These are phyloP conservation scores for Lojkania enalia DNA, from an alignment of 2,329 filamentous ascomycete genomes.

Conservation along the genomic window DNA sequence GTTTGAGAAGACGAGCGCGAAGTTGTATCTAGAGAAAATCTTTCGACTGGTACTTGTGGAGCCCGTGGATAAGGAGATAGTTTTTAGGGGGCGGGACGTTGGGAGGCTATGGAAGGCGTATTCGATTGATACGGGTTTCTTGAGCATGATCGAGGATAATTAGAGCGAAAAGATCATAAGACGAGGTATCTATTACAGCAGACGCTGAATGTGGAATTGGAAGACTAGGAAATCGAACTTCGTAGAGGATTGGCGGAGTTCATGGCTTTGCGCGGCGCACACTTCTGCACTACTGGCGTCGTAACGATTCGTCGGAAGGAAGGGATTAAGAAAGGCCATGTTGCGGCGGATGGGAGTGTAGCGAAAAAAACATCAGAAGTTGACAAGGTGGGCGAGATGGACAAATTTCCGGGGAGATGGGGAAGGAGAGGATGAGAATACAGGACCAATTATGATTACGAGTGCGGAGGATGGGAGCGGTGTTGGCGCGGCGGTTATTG, in stretches of 20 bases:
- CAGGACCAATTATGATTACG: constrained; percentile 44
- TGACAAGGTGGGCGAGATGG: constrained; percentile 47
- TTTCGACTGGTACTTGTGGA: constrained; percentile 51
- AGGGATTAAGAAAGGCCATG: constrained; percentile 35
- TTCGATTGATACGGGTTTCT: constrained; percentile 83
- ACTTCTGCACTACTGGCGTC: constrained; percentile 45
- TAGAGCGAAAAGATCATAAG: constrained; percentile 19
- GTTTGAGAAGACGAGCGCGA: constrained; percentile 53
- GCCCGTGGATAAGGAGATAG: constrained; percentile 68
- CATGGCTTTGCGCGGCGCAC: constrained; percentile 39
- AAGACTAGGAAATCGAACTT: constrained; percentile 32
- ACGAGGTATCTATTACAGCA: constrained; percentile 27
- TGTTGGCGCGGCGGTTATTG: constrained; percentile 44
- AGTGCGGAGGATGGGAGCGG: constrained; percentile 48
- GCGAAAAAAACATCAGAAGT: constrained; percentile 48
- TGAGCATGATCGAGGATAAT: constrained; percentile 79
- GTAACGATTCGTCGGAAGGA: constrained; percentile 44
- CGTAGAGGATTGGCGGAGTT: constrained; percentile 34
- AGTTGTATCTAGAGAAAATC: constrained; percentile 52
- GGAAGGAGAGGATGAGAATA: constrained; percentile 24
- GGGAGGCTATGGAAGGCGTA: constrained; percentile 76
- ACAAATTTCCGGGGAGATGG: constrained; percentile 45
- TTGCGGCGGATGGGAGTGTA: constrained; percentile 46
- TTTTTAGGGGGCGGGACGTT: constrained; percentile 81
- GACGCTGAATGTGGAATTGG: constrained; percentile 23